Base-by-base conservation (phyloP, 2,329 filamentous ascomycete species). In the Ceratocystis albifundus region DNA sequence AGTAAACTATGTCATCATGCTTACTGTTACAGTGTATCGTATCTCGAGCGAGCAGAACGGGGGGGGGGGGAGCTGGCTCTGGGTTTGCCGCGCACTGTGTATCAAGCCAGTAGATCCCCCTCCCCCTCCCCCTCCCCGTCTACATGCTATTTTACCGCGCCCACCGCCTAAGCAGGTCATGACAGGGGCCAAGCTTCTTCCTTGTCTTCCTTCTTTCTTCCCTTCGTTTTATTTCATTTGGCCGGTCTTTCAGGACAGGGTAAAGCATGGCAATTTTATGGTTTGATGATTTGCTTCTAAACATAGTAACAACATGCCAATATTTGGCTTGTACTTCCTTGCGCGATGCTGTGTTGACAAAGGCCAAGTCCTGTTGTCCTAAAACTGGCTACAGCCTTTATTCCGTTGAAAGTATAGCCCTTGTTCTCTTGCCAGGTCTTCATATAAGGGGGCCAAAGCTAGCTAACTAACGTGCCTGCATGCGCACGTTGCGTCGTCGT, bases 281-380 rank as follows among this genome's bases (percentile, higher is more conserved):
- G 32, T 59, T 59, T 28, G 7, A 2, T 7, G 7, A 20, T 36
- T 44, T 59, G 25, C 41, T 55, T 44, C 6, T 15, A 64, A 62
- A 62, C 61, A 62, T 62, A 48, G 61, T 6, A 44, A 45, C 36
- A 62, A 45, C 36, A 62, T 45, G 61, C 36, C 36, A 59, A 17
- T 59, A n/a, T 10, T 59, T 32, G 28, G 53, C 22, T 25, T 25
- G 15, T 59, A 30, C 28, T n/a, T 59, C 17, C 28, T 59, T 59
- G 53, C 15, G 46, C 17, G n/a, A 22, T 50, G 46, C 32, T 36
- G 36, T 50, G 46, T 28, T 25, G 1, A 53, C 8, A 3, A 53
- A 53, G 46, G 15, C 6, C 46, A 53, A 59, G 20, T 7, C 48
- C 4, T 53, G 20, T 20, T 53, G 20, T 53, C 36, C 36, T 10